These are phyloP conservation scores for Tephrocybe sp. DNA, from an alignment of 768 basidiomycete species.

Conservation along the genomic window DNA sequence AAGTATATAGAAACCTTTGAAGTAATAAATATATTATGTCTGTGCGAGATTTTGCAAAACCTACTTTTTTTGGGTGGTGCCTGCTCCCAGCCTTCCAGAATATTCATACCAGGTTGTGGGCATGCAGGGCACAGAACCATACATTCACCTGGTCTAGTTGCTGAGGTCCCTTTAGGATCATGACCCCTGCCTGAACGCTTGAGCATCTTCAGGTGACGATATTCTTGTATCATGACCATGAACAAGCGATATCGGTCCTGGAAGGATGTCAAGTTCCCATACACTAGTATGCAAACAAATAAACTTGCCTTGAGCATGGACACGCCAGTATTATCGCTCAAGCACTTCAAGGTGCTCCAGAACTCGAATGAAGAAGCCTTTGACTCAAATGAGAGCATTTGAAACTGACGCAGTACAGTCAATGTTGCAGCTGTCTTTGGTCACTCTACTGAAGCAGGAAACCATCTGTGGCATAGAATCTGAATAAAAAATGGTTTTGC, in stretches of 20 bases:
- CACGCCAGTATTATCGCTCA: constrained; percentile 25
- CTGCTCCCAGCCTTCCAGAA: constrained; percentile 24
- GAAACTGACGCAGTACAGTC: constrained; percentile 22
- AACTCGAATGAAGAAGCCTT: constrained; percentile 29
- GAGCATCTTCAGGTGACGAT: constrained; percentile 24
- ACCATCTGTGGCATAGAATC: constrained; percentile 26
- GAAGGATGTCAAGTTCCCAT: neutral
- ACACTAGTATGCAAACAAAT: too few species aligned
- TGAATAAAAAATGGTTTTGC: constrained; percentile 19
- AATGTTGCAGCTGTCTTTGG: constrained; percentile 31
- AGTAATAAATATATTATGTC: neutral
- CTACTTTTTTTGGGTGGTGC: constrained; percentile 15
- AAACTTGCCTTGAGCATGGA: neutral
- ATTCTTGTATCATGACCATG: constrained; percentile 19
- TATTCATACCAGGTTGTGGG: constrained; percentile 29
- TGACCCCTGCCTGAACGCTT: constrained; percentile 25
- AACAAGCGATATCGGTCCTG: constrained; percentile 23
- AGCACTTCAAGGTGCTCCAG: constrained; percentile 20
- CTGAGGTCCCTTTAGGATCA: constrained; percentile 16
- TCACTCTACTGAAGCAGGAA: constrained; percentile 21
- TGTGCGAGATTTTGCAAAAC: neutral
- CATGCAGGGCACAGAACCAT: constrained; percentile 33
- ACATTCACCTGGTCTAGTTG: constrained; percentile 24
- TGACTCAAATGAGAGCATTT: constrained; percentile 27
- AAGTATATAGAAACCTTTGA: constrained; percentile 9